Percentiles rank a stretch among this genome's conserved stretches.
Conservation (phyloP, 2,329 filamentous ascomycete species). For the Paecilomyces variotii region DNA sequence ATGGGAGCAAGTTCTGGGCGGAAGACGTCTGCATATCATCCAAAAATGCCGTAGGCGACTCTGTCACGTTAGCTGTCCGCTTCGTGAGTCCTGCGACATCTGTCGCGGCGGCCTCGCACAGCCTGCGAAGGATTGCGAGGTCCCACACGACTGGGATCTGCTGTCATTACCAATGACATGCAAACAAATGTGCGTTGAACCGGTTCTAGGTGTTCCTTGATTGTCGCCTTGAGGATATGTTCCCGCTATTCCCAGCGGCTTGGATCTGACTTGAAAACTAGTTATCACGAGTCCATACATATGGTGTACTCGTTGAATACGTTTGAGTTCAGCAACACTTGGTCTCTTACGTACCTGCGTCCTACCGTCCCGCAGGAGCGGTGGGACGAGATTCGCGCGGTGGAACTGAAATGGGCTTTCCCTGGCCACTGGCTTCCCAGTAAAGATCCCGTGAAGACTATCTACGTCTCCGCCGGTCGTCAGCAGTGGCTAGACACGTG, state of each 20-base stretch:
- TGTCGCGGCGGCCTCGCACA: conserved; percentile 23
- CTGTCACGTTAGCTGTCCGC: conserved; percentile 24
- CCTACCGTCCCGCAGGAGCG: conserved; percentile 22
- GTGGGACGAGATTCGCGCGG: conserved; percentile 22
- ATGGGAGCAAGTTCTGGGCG: conserved; percentile 27
- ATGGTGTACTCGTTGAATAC: conserved; percentile 27
- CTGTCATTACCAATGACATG: conserved; percentile 24
- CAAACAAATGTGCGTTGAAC: conserved; percentile 24
- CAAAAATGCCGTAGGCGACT: conserved; percentile 23
- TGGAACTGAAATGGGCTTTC: conserved; percentile 33
- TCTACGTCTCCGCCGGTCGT: conserved; percentile 30
- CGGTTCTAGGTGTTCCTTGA: not conserved
- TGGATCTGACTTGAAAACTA: conserved; percentile 7
- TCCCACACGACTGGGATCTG: conserved; percentile 9
- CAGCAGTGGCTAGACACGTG: conserved; percentile 32
- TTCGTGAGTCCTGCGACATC: conserved; percentile 22
- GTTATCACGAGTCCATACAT: conserved; percentile 27
- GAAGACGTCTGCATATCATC: conserved; percentile 26
- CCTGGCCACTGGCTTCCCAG: conserved; percentile 32
- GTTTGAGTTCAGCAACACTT: conserved; percentile 34
- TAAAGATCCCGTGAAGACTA: conserved; percentile 30
- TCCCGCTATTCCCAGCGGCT: not conserved
- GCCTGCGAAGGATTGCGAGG: conserved; percentile 15
- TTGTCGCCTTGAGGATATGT: not conserved
- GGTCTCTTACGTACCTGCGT: conserved; percentile 30